Conservation (phyloP, 2,329 filamentous ascomycete genomes). For the Neonectria hederae region DNA sequence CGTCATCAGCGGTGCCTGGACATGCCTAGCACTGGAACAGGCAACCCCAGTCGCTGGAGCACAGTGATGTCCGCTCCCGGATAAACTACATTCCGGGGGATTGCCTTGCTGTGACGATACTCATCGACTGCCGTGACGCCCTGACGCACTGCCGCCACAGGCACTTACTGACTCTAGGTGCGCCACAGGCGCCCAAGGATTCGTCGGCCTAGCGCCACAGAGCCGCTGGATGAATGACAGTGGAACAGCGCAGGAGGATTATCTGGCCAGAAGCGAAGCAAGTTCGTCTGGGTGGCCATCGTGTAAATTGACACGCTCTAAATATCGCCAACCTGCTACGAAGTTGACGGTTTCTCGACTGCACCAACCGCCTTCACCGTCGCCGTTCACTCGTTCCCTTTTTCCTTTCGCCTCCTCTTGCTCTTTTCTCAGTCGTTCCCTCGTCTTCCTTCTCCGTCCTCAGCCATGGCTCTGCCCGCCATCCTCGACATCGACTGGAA, state of each 20-base stretch:
- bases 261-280: constrained; percentile 36
- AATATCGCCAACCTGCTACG: constrained; percentile 5
- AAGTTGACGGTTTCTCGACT: background rate
- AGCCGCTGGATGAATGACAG: constrained; percentile 13
- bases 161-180: background rate
- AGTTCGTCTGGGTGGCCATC: constrained; percentile 4
- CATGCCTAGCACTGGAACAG: constrained; percentile 1
- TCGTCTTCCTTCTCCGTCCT: constrained; percentile 16
- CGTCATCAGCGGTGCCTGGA: constrained; percentile 45
- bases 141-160: too few species aligned
- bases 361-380: background rate
- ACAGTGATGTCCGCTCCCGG: background rate
- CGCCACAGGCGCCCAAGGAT: constrained; percentile 20
- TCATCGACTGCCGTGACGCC: too few species aligned
- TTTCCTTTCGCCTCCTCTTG: background rate
- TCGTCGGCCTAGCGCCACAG: constrained; percentile 21
- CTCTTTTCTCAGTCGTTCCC: constrained; percentile 43
- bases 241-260: constrained; percentile 15
- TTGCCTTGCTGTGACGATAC: background rate
- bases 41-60: background rate
- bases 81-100: constrained; percentile 21
- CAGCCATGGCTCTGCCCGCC: constrained; percentile 33
- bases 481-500: constrained; percentile 78
- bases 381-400: background rate
- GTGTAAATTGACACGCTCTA: constrained; percentile 24